Percentiles rank a stretch among this genome's conserved stretches.
Conservation (phyloP, 2,329 filamentous ascomycete species). For the Exophiala calicioides region DNA sequence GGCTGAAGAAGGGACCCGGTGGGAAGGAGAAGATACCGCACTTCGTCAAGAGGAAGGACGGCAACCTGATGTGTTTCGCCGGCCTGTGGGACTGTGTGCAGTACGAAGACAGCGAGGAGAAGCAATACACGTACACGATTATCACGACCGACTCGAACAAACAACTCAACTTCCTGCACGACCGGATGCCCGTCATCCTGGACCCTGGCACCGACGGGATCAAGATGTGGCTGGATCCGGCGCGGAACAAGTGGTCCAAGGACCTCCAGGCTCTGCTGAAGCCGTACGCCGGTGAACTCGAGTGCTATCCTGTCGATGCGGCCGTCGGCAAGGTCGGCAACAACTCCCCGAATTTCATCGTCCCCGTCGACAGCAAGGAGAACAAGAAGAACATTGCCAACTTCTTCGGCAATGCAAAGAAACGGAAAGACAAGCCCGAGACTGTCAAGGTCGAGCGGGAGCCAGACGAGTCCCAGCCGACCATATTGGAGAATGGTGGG, state of each 20-base stretch:
- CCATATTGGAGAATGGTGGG: slow-evolving; percentile 46
- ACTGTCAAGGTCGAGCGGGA: slow-evolving; percentile 25
- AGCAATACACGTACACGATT: slow-evolving; percentile 85
- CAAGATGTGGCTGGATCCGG: slow-evolving; percentile 76
- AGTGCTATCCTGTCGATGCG: slow-evolving; percentile 81
- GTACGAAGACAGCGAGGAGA: slow-evolving; percentile 73
- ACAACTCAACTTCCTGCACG: slow-evolving; percentile 82
- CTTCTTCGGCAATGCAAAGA: slow-evolving; percentile 67
- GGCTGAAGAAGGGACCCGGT: slow-evolving; percentile 73
- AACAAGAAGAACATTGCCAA: slow-evolving; percentile 95
- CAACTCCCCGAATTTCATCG: slow-evolving; percentile 77
- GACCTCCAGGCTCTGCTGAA: slow-evolving; percentile 78
- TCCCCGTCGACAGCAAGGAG: slow-evolving; percentile 79
- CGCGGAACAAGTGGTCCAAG: slow-evolving; percentile 68
- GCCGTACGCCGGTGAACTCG: slow-evolving; percentile 75
- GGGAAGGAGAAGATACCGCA: slow-evolving; percentile 82
- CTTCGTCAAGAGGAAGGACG: slow-evolving; percentile 79
- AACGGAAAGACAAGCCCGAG: slow-evolving; percentile 30
- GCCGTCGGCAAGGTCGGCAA: slow-evolving; percentile 95
- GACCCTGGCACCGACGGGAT: slow-evolving; percentile 72
- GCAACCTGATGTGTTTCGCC: slow-evolving; percentile 81
- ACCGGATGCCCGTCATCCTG: slow-evolving; percentile 93
- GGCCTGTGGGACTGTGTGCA: slow-evolving; percentile 88
- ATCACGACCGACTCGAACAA: slow-evolving; percentile 87
- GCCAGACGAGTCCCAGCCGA: slow-evolving; percentile 45